Conservation (phyloP, 2,329 filamentous ascomycete species). For the Hysterium pulicare region DNA sequence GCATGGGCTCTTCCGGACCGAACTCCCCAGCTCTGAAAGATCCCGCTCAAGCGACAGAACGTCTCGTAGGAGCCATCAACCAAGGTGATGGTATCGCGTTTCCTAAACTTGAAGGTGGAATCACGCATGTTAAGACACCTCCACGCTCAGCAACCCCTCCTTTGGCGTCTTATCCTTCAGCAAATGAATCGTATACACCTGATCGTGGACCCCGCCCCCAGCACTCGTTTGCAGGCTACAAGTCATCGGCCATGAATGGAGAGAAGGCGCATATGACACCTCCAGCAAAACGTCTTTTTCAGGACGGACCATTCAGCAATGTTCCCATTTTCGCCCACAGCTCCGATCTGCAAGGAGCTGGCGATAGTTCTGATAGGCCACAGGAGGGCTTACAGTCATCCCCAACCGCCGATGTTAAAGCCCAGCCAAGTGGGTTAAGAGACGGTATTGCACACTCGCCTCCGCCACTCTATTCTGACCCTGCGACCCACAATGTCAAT, state of each 20-base stretch:
- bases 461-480: constrained; percentile 35
- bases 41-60: constrained; percentile 50
- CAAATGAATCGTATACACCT: constrained; percentile 53
- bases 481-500: constrained; percentile 26
- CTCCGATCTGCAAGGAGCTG: constrained; percentile 17
- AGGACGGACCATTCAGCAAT: constrained; percentile 22
- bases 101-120: constrained; percentile 17
- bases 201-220: constrained; percentile 49
- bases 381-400: constrained; percentile 18
- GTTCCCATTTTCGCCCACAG: constrained; percentile 13
- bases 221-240: constrained; percentile 17
- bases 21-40: constrained; percentile 61
- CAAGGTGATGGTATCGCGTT: constrained; percentile 16
- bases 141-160: constrained; percentile 48
- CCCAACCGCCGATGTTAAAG: constrained; percentile 29
- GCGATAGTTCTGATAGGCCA: constrained; percentile 14
- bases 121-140: constrained; percentile 36
- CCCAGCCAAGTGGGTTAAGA: constrained; percentile 28
- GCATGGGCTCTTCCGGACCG: constrained; percentile 62
- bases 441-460: constrained; percentile 34
- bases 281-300: constrained; percentile 32
- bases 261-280: constrained; percentile 30
- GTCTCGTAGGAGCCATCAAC: constrained; percentile 43
- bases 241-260: constrained; percentile 28
- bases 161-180: constrained; percentile 45